phyloP scores from a whole-genome alignment of 225 moss, liverwort and hornwort genomes.

The Straminergon stramineum region DNA sequence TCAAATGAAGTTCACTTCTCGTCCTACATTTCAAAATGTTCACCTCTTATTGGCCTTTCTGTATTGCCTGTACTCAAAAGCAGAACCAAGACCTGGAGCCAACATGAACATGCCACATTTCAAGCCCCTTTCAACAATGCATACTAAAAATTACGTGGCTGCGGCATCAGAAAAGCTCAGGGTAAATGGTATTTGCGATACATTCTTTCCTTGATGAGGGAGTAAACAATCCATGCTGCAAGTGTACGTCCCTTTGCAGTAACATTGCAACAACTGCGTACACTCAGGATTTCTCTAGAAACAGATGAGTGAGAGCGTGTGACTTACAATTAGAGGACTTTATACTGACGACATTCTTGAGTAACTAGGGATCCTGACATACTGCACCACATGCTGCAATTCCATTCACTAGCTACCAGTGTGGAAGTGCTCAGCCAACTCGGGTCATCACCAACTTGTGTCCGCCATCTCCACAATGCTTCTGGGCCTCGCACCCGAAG shows the following conservation, averaged over 20 bases:
- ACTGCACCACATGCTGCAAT: background rate
- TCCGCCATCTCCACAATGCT: background rate
- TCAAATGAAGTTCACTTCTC: background rate
- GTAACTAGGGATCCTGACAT: background rate
- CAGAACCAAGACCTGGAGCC: background rate
- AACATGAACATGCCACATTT: background rate
- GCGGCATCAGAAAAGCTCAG: background rate
- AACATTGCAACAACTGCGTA: background rate
- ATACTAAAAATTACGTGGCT: background rate
- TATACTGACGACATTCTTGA: background rate
- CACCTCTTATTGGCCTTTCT: background rate
- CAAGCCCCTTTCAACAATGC: background rate
- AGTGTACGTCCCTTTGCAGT: background rate
- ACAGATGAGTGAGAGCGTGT: background rate
- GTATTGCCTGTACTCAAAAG: background rate
- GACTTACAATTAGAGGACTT: background rate
- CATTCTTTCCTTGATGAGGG: background rate
- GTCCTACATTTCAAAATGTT: background rate
- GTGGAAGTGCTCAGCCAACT: background rate
- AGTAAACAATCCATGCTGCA: background rate
- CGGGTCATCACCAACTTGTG: background rate
- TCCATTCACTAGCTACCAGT: background rate
- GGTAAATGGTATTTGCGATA: background rate
- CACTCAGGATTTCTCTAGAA: background rate
- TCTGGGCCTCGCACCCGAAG: background rate